Base-by-base conservation (phyloP, 2,329 filamentous ascomycete species). In the Alternaria ethzedia region DNA sequence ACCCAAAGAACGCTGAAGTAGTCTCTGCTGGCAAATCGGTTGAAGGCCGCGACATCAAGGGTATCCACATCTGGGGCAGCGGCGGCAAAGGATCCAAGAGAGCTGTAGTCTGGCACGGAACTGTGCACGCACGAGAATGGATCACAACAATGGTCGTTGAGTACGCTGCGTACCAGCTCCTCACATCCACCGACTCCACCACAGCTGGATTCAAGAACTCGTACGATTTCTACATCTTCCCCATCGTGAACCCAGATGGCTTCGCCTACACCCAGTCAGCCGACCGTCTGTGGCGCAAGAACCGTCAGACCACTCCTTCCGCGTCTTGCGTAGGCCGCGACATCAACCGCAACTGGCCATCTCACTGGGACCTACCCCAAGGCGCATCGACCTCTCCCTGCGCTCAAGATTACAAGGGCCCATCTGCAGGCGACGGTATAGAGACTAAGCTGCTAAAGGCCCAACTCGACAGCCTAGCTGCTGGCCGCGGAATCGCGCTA, bases 161-260 rank as follows among this genome's bases (percentile, higher is more conserved):
- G 49, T 80, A 80, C 43, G 73, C 78, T 1, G 75, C 77, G 2
- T 79, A 78, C 67, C 73, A 77, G 62, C 71, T 80, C 20, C 71
- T 80, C 13, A 76, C 74, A 13, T 70, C 72, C 6, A 75, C 76
- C 4, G 73, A 79, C 49, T 50, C 77, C 12, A 68, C 70, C 1
- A 71, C 72, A 45, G 70, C 72, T 3, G 72, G 77, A 1, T 83
- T 86, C 57, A 82, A 90, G 23, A 83, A 90, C 76, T 86, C 83
- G 59, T 90, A 88, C 72, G 90, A 91, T 78, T 89, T 89, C 68
- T 90, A 89, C 75, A 84, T 91, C 68, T 74, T 79, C 64, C 78
- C 78, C 8, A 70, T 80, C n/a, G 76, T 79, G 23, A 80, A 80
- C 68, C 78, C 78, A 2, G 78, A 80, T 54, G 78, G 79, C 59